phyloP scores from a whole-genome alignment of 768 basidiomycete species.

The Macrolepiota dolichaula region DNA sequence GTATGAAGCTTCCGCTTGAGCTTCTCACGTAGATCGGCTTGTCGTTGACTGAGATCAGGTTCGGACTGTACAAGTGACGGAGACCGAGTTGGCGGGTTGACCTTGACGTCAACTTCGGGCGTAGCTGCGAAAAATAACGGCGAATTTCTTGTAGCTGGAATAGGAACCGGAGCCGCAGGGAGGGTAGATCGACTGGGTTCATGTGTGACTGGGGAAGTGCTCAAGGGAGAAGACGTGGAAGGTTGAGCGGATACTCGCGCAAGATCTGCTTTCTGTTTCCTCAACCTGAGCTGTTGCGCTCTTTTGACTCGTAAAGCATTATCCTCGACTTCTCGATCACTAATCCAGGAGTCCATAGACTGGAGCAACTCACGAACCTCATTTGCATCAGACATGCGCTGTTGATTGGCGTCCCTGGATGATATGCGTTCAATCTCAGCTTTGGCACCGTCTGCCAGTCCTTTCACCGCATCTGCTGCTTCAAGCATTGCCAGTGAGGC shows the following conservation, averaged over 20 bases:
- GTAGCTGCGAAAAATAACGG: slow-evolving; percentile 6
- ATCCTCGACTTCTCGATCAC: slow-evolving; percentile 5
- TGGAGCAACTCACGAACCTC: slow-evolving; percentile 3
- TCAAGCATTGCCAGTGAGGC: not conserved
- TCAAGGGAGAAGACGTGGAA: not conserved
- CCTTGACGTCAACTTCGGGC: slow-evolving; percentile 8
- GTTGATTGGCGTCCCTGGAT: not conserved
- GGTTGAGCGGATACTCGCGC: not conserved
- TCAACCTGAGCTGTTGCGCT: not conserved
- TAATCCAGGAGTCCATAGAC: not conserved
- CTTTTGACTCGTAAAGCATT: not conserved
- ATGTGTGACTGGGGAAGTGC: not conserved
- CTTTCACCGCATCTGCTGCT: slow-evolving; percentile 2
- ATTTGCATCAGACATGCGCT: not conserved
- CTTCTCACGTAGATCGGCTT: not conserved
- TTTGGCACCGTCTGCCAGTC: slow-evolving; percentile 8
- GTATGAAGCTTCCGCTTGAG: not conserved
- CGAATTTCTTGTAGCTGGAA: not conserved
- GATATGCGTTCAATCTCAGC: slow-evolving; percentile 8
- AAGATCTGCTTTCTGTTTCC: not conserved
- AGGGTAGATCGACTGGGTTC: not conserved
- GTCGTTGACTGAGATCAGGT: not conserved
- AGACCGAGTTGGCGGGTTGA: not conserved
- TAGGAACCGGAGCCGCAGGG: not conserved
- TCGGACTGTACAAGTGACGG: not conserved